Evolutionary conservation across 139 green algal genomes (phyloP).

Genomic region (Mychonastes homosphaera): DNA sequence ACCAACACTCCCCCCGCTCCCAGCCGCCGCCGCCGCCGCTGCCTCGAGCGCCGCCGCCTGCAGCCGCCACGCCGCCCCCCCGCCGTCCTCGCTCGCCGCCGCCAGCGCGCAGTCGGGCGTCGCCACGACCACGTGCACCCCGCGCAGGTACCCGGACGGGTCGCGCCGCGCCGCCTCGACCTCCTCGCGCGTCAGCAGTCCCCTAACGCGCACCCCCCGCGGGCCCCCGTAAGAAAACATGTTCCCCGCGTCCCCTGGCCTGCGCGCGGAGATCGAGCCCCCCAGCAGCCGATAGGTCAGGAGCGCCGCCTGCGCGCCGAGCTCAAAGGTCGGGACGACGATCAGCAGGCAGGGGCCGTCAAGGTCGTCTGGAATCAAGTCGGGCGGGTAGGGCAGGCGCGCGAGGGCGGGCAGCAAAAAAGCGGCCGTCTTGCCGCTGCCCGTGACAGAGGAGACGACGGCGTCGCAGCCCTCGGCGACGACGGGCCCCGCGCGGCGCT

Average conservation of each 20-base stretch:
- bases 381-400: conserved; percentile 53
- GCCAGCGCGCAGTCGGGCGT: conserved; percentile 46
- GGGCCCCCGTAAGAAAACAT: conserved; percentile 75
- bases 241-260: conserved; percentile 60
- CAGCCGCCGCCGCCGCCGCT: too few species aligned
- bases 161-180: conserved; percentile 20
- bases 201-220: conserved; percentile 52
- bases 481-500: conserved; percentile 42
- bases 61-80: too few species aligned
- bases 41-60: too few species aligned
- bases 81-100: conserved; percentile 6
- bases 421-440: conserved; percentile 69
- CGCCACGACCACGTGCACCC: conserved; percentile 62
- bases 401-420: conserved; percentile 63
- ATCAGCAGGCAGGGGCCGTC: conserved; percentile 62
- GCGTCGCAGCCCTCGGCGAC: conserved; percentile 45
- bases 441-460: conserved; percentile 54
- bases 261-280: conserved; percentile 48
- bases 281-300: conserved; percentile 67
- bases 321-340: conserved; percentile 74
- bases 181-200: conserved; percentile 69
- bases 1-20: too few species aligned
- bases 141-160: conserved; percentile 29
- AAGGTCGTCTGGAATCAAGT: conserved; percentile 57
- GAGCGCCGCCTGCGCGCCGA: conserved; percentile 75